phyloP scores from a whole-genome alignment of 2,329 filamentous ascomycete species.

The Hypoxylon sp. region DNA sequence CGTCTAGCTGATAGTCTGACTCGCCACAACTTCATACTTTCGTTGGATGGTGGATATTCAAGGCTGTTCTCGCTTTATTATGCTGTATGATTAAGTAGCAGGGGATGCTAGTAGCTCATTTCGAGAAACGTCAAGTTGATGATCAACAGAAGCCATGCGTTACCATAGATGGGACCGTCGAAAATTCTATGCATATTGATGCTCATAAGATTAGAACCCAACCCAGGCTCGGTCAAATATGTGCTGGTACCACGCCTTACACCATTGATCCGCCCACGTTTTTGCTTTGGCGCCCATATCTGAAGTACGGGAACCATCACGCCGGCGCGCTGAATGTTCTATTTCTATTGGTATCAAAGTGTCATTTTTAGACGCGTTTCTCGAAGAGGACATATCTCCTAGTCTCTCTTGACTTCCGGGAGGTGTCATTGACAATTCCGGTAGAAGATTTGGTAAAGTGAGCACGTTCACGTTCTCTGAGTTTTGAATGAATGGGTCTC shows the following conservation, averaged over 20 bases:
- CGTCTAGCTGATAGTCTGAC: background rate
- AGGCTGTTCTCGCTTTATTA: background rate
- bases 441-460: background rate
- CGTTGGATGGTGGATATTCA: background rate
- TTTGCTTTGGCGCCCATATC: background rate
- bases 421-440: constrained; percentile 4
- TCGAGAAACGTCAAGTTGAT: constrained; percentile 3
- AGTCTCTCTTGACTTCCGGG: background rate
- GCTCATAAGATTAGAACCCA: background rate
- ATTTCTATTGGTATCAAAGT: background rate
- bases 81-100: background rate
- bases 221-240: background rate
- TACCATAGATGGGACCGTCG: background rate
- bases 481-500: constrained; percentile 26
- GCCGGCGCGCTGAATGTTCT: background rate
- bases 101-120: background rate
- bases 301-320: constrained; percentile 2
- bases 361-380: background rate
- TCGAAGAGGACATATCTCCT: constrained; percentile 11
- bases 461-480: no score
- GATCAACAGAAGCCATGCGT: background rate
- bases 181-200: background rate
- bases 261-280: background rate
- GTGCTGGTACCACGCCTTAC: background rate
- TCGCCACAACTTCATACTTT: background rate